Evolutionary conservation across 2,329 filamentous ascomycete genomes (phyloP), one percentile per base, ranked within the genome.

Genomic region (Phyllosticta citriasiana): DNA sequence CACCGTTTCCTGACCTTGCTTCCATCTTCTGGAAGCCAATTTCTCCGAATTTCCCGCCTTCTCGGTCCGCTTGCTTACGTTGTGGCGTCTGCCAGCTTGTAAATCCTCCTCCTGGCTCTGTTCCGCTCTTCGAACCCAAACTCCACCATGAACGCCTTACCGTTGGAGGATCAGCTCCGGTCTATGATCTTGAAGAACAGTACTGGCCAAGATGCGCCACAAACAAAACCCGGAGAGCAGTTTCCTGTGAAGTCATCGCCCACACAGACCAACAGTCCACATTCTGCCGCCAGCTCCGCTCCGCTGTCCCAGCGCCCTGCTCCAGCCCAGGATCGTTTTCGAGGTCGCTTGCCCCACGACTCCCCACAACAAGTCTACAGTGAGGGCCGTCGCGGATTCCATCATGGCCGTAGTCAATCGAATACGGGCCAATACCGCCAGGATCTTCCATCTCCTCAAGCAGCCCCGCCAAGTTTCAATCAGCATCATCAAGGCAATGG

Each of bases 101-200:
- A 14, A 53, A 25, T 27, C 9, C 52, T 25, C 52, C 25, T 25
- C 22, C 52, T n/a, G 6, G 16, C n/a, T 47, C 40, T n/a, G 40
- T 4, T 40, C 4, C 9, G 14, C 35, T 19, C n/a, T 16, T n/a
- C n/a, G 14, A 47, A n/a, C 40, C 16, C 27, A 7, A 8, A 47
- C 52, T 27, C 25, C 25, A 27, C 19, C 55, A 62, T 56, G 57
- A 62, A 56, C 26, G n/a, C 33, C 14, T 14, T 51, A n/a, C 55
- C 60, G 14, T 73, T 86, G 7, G 85, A 88, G 67, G 77, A 81
- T 57, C 82, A 80, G 59, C 73, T 88, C 50, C 80, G 84, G 54
- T 78, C 75, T 63, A 79, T 88, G 71, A 86, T 86, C 30, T 75
- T 88, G 57, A 79, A 76, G 64, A 83, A 84, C 22, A 47, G 30